Evolutionary conservation across 2,329 filamentous ascomycete genomes (phyloP).

Genomic region (Metarhizium brunneum): DNA sequence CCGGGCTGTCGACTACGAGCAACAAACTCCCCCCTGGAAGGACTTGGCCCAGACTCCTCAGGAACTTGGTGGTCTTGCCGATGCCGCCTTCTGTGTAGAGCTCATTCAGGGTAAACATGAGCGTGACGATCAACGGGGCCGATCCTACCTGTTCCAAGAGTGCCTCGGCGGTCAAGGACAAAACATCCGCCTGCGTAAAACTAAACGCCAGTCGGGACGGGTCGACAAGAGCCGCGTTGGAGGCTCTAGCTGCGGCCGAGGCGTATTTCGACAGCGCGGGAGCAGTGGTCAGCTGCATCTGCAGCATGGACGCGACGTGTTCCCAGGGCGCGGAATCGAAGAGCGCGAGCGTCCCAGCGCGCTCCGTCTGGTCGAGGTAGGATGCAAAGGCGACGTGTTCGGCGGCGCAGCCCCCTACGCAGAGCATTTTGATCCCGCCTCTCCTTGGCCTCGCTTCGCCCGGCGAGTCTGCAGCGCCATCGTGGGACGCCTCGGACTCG

Average conservation of each 20-base stretch:
- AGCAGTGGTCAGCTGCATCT: constrained; percentile 42
- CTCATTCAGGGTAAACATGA: constrained; percentile 94
- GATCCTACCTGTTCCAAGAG: constrained; percentile 23
- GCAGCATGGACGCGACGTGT: constrained; percentile 49
- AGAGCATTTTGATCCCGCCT: constrained; percentile 29
- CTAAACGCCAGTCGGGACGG: constrained; percentile 26
- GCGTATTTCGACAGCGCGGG: constrained; percentile 43
- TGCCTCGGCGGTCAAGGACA: constrained; percentile 27
- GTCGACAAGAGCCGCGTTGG: constrained; percentile 35
- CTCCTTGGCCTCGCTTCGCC: not conserved
- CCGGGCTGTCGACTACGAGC: constrained; percentile 85
- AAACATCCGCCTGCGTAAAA: constrained; percentile 40
- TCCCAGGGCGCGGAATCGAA: constrained; percentile 79
- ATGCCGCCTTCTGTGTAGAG: constrained; percentile 72
- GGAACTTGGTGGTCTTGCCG: constrained; percentile 64
- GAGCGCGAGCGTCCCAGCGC: constrained; percentile 43
- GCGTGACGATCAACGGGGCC: constrained; percentile 54
- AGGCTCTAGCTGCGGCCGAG: constrained; percentile 33
- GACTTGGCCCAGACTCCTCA: constrained; percentile 56
- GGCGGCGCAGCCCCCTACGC: constrained; percentile 49
- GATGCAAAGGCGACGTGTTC: constrained; percentile 49
- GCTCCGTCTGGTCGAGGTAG: constrained; percentile 24
- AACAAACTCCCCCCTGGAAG: constrained; percentile 55
- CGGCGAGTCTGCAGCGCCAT: not conserved
- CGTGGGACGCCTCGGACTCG: not conserved